Evolutionary conservation across 805 yeast species (phyloP).

Genomic region (Cephaloascus fragrans): DNA sequence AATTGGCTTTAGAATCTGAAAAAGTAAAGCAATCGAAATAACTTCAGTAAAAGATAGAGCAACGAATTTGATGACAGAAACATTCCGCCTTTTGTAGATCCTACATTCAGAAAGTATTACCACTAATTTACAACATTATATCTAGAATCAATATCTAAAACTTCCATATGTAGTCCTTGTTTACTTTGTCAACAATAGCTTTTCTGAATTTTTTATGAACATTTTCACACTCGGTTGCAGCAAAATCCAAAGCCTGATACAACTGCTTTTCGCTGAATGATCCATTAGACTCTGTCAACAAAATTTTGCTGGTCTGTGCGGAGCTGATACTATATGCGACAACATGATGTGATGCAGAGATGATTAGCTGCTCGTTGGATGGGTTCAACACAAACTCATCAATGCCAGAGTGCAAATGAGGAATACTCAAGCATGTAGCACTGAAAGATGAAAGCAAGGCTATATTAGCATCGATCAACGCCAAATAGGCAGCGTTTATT

Average conservation of each 20-base stretch:
- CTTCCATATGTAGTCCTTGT: conserved; percentile 53
- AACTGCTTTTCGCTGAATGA: conserved; percentile 49
- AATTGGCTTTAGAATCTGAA: background rate
- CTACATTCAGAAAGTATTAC: no score
- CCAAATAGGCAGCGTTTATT: conserved; percentile 64
- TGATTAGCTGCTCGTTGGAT: conserved; percentile 25
- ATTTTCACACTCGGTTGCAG: conserved; percentile 35
- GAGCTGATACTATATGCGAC: conserved; percentile 49
- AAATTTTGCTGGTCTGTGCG: conserved; percentile 40
- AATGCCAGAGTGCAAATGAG: conserved; percentile 10
- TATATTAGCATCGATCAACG: conserved; percentile 74
- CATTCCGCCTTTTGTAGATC: no score
- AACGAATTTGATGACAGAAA: no score
- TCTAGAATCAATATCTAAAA: no score
- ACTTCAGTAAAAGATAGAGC: no score
- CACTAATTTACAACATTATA: background rate
- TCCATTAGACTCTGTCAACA: conserved; percentile 71
- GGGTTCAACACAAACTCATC: conserved; percentile 33
- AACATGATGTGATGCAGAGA: conserved; percentile 52
- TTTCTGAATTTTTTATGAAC: conserved; percentile 37
- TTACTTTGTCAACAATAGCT: conserved; percentile 35
- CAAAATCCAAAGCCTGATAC: conserved; percentile 39
- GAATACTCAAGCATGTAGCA: conserved; percentile 39
- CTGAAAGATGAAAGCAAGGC: conserved; percentile 56
- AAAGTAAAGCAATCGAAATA: background rate